Evolutionary conservation across 148 eudicot species (phyloP).

Genomic region (Chenopodium berlandieri): DNA sequence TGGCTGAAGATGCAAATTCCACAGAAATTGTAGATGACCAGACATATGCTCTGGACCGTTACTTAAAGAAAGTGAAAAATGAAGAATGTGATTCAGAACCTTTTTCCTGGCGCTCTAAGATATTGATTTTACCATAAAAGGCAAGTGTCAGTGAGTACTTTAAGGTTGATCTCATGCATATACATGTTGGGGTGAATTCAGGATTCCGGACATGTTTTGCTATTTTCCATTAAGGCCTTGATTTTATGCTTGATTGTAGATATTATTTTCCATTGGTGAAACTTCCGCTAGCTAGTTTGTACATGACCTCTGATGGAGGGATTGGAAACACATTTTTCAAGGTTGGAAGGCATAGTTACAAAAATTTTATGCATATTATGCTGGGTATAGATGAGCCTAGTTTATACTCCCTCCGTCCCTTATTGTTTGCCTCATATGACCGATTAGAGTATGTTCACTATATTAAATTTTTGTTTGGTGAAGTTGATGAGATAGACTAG

Average conservation of each 20-base stretch:
- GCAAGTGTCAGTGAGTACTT: constrained; percentile 28
- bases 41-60: constrained; percentile 56
- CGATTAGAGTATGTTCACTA: no score
- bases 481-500: no score
- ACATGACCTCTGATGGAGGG: not conserved
- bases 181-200: not conserved
- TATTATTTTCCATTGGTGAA: not conserved
- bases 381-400: not conserved
- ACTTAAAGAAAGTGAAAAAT: constrained; percentile 45
- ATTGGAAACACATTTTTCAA: not conserved
- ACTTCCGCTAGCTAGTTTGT: not conserved
- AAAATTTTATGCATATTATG: not conserved
- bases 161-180: not conserved
- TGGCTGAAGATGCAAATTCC: constrained; percentile 63
- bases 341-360: not conserved
- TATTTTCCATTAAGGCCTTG: not conserved
- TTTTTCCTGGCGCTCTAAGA: constrained; percentile 69
- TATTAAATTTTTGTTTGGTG: no score
- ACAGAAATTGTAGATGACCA: constrained; percentile 66
- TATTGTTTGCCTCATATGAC: no score
- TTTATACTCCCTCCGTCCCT: not conserved
- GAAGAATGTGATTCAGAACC: constrained; percentile 49
- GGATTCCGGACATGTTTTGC: not conserved
- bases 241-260: not conserved
- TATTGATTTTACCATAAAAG: constrained; percentile 49